phyloP scores from a whole-genome alignment of 805 yeast species.

The Sporopachydermia quercuum region DNA sequence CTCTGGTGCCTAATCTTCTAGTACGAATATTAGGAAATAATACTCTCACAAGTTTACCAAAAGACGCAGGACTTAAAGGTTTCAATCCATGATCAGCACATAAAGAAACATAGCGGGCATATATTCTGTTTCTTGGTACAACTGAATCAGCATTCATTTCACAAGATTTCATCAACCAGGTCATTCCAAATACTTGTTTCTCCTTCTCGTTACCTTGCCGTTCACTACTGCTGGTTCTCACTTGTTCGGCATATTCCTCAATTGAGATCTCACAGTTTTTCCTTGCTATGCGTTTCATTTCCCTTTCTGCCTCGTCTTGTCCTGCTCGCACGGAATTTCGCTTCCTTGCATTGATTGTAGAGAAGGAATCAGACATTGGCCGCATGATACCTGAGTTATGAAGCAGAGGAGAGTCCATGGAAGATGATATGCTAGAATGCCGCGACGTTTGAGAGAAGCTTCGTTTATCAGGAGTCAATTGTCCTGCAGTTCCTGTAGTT shows the following conservation, averaged over 20 bases:
- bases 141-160: slow-evolving; percentile 32
- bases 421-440: slow-evolving; percentile 9
- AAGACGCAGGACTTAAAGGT: slow-evolving; percentile 60
- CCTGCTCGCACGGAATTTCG: not conserved
- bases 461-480: not conserved
- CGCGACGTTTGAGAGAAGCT: slow-evolving; percentile 6
- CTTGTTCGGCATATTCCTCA: not conserved
- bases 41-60: slow-evolving; percentile 59
- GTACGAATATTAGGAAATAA: slow-evolving; percentile 55
- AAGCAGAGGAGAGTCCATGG: slow-evolving; percentile 7
- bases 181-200: slow-evolving; percentile 63
- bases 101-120: slow-evolving; percentile 44
- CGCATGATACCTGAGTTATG: not conserved
- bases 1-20: slow-evolving; percentile 68
- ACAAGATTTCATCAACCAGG: slow-evolving; percentile 61
- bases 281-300: slow-evolving; percentile 1
- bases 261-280: slow-evolving; percentile 1
- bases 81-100: slow-evolving; percentile 40
- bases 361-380: slow-evolving; percentile 1
- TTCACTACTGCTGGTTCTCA: not conserved
- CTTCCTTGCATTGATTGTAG: not conserved
- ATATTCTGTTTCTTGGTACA: slow-evolving; percentile 52
- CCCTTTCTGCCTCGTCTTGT: not conserved
- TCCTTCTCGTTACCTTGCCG: slow-evolving; percentile 13
- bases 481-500: not conserved